Evolutionary conservation across 2,329 filamentous ascomycete genomes (phyloP), one percentile per base, ranked within the genome.

Genomic region (Colletotrichum lentis): DNA sequence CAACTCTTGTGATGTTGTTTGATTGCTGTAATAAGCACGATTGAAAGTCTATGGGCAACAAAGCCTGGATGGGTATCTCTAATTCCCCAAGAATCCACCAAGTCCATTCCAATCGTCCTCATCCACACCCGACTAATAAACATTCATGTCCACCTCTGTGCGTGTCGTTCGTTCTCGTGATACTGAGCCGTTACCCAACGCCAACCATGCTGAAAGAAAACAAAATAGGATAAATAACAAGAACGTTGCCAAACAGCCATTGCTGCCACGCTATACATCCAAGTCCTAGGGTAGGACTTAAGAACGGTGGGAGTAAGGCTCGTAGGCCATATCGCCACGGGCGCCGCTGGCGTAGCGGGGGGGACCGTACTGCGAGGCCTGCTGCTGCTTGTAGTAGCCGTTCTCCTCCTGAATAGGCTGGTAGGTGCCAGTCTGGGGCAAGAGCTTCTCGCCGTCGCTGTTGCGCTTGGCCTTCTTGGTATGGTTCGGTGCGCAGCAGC

Each of bases 401-500:
- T 79, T 72, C 77, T 78, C 77, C 27, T 79, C 75, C 55, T 80
- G 77, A 35, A 86, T 77, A 57, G 82, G 83, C 67, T 82, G 79
- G 76, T 86, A 86, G 69, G 77, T 76, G 44, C 64, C 72, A 18
- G 56, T n/a, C 31, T 67, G 72, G n/a, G 81, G 78, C 11, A 83
- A 73, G 54, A 83, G 78, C 81, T 88, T 87, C 81, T 88, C 86
- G 76, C 74, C 76, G 68, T 84, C 81, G 61, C 73, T 70, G 54
- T 74, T 56, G 64, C 72, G 70, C 64, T 73, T 71, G 70, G 72
- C 71, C 70, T 76, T 74, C 74, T 75, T 76, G 70, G 77, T 73
- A 70, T 77, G 77, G 73, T 77, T 78, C 72, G 82, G 80, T 65
- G 86, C 89, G 85, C 94, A 97, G 88, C 94, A 98, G 90, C 95